phyloP scores from a whole-genome alignment of 2,329 filamentous ascomycete genomes.

The Fusarium transvaalense region DNA sequence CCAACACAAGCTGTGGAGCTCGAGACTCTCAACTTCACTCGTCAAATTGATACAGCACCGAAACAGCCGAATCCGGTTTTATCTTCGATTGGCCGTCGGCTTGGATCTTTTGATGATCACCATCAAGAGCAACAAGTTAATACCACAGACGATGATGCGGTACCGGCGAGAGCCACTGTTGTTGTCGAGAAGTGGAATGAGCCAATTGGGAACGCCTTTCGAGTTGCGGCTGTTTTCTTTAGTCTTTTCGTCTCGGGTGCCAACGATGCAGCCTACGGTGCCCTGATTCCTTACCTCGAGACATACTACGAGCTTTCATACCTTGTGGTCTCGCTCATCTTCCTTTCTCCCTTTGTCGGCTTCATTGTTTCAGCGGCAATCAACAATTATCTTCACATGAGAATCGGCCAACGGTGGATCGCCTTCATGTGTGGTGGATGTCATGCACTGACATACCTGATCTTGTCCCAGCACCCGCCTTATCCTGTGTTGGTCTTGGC shows the following conservation, averaged over 20 bases:
- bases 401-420: conserved; percentile 62
- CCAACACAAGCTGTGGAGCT: conserved; percentile 22
- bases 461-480: conserved; percentile 74
- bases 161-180: background rate
- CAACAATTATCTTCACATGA: conserved; percentile 63
- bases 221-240: conserved; percentile 66
- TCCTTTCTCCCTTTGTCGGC: conserved; percentile 74
- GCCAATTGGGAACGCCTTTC: conserved; percentile 56
- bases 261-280: conserved; percentile 67
- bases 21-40: conserved; percentile 5
- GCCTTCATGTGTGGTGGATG: conserved; percentile 69
- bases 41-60: background rate
- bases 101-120: conserved; percentile 7
- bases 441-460: conserved; percentile 72
- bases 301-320: conserved; percentile 72
- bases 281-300: conserved; percentile 43
- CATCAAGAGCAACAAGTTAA: background rate
- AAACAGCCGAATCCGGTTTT: conserved; percentile 21
- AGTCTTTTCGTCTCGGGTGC: conserved; percentile 69
- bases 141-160: background rate
- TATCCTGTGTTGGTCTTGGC: conserved; percentile 75
- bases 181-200: conserved; percentile 38
- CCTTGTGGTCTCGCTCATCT: conserved; percentile 72
- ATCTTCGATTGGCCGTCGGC: conserved; percentile 15
- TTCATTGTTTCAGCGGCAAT: conserved; percentile 71